Evolutionary conservation across 2,329 filamentous ascomycete genomes (phyloP).

Genomic region (Fonsecaea multimorphosa): DNA sequence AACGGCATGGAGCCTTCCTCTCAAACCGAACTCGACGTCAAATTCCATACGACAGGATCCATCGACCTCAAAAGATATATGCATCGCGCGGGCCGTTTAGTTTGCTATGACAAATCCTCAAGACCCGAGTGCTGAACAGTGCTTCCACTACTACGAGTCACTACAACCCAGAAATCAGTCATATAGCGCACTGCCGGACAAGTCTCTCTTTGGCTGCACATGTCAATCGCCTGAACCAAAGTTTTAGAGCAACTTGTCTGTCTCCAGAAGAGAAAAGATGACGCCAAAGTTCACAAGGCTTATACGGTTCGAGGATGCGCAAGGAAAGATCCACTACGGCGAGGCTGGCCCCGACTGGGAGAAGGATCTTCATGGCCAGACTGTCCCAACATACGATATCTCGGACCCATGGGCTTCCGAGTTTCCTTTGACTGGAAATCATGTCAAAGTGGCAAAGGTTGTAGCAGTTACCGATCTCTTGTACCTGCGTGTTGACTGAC

Average conservation of each 20-base stretch:
- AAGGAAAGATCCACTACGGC: constrained; percentile 9
- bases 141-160: background rate
- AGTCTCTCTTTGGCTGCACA: too few relatives aligned
- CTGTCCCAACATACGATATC: background rate
- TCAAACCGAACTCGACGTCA: background rate
- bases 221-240: too few relatives aligned
- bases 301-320: constrained; percentile 9
- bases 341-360: constrained; percentile 8
- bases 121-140: background rate
- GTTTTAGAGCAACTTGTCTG: too few relatives aligned
- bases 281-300: background rate
- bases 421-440: background rate
- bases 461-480: background rate
- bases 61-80: background rate
- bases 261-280: background rate
- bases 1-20: background rate
- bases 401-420: background rate
- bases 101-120: background rate
- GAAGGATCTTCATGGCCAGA: background rate
- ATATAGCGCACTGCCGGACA: too few relatives aligned
- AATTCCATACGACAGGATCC: background rate
- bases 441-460: background rate
- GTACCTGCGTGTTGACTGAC: background rate
- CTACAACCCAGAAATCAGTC: background rate
- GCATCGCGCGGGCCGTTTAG: background rate